Evolutionary conservation across 768 basidiomycete genomes (phyloP).

Genomic region (Amanita muscaria): DNA sequence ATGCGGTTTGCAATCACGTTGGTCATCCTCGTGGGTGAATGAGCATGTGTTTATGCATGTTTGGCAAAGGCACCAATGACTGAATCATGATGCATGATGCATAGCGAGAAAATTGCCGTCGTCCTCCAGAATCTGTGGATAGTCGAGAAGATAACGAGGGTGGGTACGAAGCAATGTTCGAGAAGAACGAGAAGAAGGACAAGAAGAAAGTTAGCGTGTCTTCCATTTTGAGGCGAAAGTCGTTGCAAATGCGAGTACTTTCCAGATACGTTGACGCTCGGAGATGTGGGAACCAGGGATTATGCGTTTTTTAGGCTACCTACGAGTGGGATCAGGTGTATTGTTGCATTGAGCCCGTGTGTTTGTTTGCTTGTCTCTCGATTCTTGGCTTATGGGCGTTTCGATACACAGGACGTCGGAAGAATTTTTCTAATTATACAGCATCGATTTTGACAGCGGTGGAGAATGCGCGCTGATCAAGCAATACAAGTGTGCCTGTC

Average conservation of each 20-base stretch:
- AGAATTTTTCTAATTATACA: constrained; percentile 93
- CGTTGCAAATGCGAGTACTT: constrained; percentile 71
- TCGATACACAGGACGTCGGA: constrained; percentile 82
- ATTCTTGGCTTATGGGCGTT: not conserved
- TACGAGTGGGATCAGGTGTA: constrained; percentile 65
- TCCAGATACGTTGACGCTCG: constrained; percentile 79
- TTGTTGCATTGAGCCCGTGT: constrained; percentile 56
- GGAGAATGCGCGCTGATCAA: constrained; percentile 94
- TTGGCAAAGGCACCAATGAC: no score
- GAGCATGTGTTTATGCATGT: no score
- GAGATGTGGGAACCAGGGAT: constrained; percentile 97
- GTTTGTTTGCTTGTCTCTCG: not conserved
- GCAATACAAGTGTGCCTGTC: constrained; percentile 77
- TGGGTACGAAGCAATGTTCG: constrained; percentile 82
- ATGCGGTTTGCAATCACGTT: no score
- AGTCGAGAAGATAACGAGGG: constrained; percentile 58
- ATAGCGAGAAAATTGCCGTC: no score
- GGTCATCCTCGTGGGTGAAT: no score
- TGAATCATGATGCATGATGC: no score
- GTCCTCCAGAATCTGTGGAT: constrained; percentile 60
- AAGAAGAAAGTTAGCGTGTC: constrained; percentile 40
- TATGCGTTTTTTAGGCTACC: constrained; percentile 89
- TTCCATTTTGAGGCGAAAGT: constrained; percentile 57
- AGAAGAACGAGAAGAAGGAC: constrained; percentile 72
- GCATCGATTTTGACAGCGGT: constrained; percentile 90